Evolutionary conservation across 768 basidiomycete genomes (phyloP).

Genomic region (Saitozyma sp.): DNA sequence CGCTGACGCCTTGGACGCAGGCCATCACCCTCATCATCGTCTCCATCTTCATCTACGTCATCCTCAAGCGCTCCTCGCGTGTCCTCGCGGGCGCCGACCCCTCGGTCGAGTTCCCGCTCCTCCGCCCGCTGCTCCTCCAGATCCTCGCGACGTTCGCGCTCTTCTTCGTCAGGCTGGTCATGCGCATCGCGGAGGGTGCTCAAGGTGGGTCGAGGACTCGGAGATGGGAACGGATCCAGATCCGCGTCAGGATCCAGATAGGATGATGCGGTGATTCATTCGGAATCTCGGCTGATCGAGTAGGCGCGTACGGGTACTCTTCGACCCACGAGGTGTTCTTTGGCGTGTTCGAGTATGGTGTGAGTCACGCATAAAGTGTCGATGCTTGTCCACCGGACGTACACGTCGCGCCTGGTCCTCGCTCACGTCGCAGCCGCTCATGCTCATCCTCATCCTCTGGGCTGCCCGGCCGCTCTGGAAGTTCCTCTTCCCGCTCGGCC

Average conservation of each 20-base stretch:
- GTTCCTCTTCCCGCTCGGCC: conserved; percentile 41
- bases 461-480: conserved; percentile 29
- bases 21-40: conserved; percentile 38
- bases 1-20: conserved; percentile 1
- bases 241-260: too few relatives aligned
- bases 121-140: conserved; percentile 23
- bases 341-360: conserved; percentile 30
- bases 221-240: background rate
- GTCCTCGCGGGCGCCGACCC: conserved; percentile 17
- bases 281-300: background rate
- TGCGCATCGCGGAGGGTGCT: conserved; percentile 34
- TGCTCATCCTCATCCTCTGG: conserved; percentile 33
- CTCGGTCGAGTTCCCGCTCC: conserved; percentile 15
- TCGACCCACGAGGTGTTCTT: conserved; percentile 30
- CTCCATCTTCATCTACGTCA: conserved; percentile 26
- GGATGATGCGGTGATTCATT: background rate
- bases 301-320: conserved; percentile 22
- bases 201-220: conserved; percentile 10
- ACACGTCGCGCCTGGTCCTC: background rate
- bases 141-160: conserved; percentile 24
- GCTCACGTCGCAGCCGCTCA: conserved; percentile 23
- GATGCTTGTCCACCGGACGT: too few relatives aligned
- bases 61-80: conserved; percentile 21
- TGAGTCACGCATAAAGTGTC: conserved; percentile 21
- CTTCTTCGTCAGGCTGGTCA: conserved; percentile 31